Base-by-base conservation (phyloP, 495 filamentous ascomycete genomes). In the Xylaria cubensis region DNA sequence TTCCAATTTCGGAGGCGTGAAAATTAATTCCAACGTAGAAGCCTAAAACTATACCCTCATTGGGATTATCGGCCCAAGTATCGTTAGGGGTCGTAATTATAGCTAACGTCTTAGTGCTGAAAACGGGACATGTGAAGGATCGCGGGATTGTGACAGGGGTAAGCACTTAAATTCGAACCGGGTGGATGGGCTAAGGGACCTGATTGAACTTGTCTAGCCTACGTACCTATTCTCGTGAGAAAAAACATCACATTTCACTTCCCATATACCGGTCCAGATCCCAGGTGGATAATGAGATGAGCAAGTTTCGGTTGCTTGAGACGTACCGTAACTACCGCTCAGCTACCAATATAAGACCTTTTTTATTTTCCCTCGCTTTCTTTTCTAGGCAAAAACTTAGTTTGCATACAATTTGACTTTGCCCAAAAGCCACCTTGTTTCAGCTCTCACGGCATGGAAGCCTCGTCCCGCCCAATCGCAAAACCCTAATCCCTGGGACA, bases 111-210 rank as follows among this genome's bases (percentile, higher is more conserved):
- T 24, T 55, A 55, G 51, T 26, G 51, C 12, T 51, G 21, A 24
- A 12, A 50, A 26, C 21, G 51, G 51, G 51, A 55, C 24, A 4
- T 55, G 3, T 55, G 51, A 55, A 26, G 51, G 51, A 55, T 55
- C 51, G 51, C 51, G 51, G 51, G 51, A 55, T 55, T 29, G 51
- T 42, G 51, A 26, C 51, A 55, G 51, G 51, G 51, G 15, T 55
- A 24, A 29, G 51, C 51, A 55, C 21, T 26, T 55, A 51, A 44
- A 21, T 51, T 10, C 48, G 48, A 24, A 9, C 48, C 48, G n/a
- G 48, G 21, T n/a, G 48, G 48, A 51, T n/a, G 48, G 48, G 48
- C 48, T 24, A 51, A 51, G 48, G 19, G 12, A 42, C 36, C 8
- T 39, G 36, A 8, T 39, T 39, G 36, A 36, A 39, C 36, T 39